A percentile compares a stretch with the other conserved stretches of the same genome.
Evolutionary conservation across 192 early-diverging fungal species (phyloP).

Genomic region (Linnemannia schmuckeri): DNA sequence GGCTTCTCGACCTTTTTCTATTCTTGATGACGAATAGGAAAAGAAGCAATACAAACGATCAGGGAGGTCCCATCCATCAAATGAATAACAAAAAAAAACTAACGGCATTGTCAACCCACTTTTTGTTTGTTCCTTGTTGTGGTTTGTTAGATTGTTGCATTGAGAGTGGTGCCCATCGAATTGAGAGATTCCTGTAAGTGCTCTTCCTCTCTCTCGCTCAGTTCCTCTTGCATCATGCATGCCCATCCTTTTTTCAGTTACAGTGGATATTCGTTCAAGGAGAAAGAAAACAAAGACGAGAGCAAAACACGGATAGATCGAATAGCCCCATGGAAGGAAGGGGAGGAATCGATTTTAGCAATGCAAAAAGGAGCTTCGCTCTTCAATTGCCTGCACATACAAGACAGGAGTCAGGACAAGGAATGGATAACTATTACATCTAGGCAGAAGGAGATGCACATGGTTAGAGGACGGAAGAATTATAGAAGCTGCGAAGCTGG

Average conservation of each 20-base stretch:
- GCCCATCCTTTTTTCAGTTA: background rate
- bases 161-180: conserved; percentile 53
- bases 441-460: background rate
- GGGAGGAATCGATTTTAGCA: background rate
- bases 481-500: background rate
- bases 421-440: background rate
- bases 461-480: background rate
- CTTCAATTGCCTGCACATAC: background rate
- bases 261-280: background rate
- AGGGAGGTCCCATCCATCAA: background rate
- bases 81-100: too few species aligned
- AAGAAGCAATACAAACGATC: background rate
- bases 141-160: conserved; percentile 40
- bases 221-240: background rate
- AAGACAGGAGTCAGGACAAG: background rate
- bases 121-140: background rate
- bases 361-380: background rate
- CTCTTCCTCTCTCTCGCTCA: background rate
- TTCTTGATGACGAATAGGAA: background rate
- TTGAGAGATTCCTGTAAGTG: conserved; percentile 55
- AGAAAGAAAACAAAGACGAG: background rate
- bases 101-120: background rate
- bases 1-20: background rate
- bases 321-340: background rate
- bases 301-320: background rate